Evolutionary conservation across 257 asterid species (phyloP), one percentile per base, ranked within the genome.

Genomic region (Solanum rostratum): DNA sequence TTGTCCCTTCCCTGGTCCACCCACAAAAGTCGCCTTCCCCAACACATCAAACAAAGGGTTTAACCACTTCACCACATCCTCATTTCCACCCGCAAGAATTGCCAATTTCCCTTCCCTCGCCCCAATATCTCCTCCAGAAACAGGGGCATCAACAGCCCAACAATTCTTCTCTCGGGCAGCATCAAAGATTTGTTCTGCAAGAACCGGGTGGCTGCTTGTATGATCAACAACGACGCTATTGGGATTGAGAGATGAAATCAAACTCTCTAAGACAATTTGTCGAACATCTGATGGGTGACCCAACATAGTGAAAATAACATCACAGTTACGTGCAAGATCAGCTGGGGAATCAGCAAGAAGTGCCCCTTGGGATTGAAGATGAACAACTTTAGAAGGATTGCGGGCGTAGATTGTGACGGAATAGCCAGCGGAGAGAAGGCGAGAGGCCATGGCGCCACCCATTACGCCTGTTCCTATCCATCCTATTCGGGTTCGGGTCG

Each of bases 251-350:
- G 83, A 79, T 16, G 97, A 93, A 55, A 94, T 46, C 14, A 95
- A 29, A 4, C 86, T 84, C 41, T 93, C 91, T 85, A 90, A 90
- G 37, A 92, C 91, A 73, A 95, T 84, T 85, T 81, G 50, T 87
- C 89, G 89, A 89, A 95, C 99, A 90, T 94, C 99, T 85, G 96
- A 91, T 83, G 99, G 99, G 91, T 95, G 93, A 29, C 97, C 98
- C 83, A 95, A 74, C 95, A 94, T 92, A 29, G 98, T 94, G 91
- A 95, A 94, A 29, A 95, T 76, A 29, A 94, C 89, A 84, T 93
- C 95, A 86, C 90, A 74, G 8, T 70, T 16, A 0, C 87, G 71
- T 7, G 96, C 97, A 52, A 95, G 94, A 15, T 90, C 89, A 16
- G 91, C 57, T 1, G 88, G 92, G 12, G 96, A 87, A 39, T 87